These are phyloP conservation scores for Mollisia scopiformis DNA, from an alignment of 2,329 filamentous ascomycete species.

Conservation along the genomic window DNA sequence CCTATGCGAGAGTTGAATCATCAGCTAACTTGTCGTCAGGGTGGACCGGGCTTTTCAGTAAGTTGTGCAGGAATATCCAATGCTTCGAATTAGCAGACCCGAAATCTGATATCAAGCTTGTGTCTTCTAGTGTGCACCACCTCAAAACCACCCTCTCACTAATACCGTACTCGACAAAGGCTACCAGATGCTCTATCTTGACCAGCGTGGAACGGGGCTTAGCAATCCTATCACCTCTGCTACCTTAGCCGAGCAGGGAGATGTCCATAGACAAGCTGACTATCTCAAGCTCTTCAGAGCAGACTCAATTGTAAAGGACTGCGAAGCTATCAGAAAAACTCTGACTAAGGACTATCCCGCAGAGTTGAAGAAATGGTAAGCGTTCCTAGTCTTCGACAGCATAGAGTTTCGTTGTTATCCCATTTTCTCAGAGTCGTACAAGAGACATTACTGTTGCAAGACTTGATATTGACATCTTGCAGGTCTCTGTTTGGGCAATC, in stretches of 20 bases:
- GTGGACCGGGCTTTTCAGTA: constrained; percentile 76
- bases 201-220: constrained; percentile 87
- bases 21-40: constrained; percentile 41
- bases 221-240: constrained; percentile 78
- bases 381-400: not conserved
- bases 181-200: constrained; percentile 85
- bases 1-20: not conserved
- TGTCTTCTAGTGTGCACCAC: constrained; percentile 57
- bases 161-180: constrained; percentile 73
- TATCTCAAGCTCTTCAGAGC: constrained; percentile 87
- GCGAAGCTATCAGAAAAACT: constrained; percentile 79
- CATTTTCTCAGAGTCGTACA: too few species aligned
- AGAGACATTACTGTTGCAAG: too few species aligned
- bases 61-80: not conserved
- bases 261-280: constrained; percentile 68
- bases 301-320: constrained; percentile 87
- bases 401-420: not conserved
- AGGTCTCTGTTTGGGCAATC: constrained; percentile 92
- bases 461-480: constrained; percentile 33
- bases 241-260: constrained; percentile 68
- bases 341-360: constrained; percentile 71
- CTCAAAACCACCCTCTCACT: constrained; percentile 75
- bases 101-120: not conserved
- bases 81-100: not conserved
- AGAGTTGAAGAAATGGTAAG: constrained; percentile 71